phyloP scores from a whole-genome alignment of 192 early-diverging fungal species.

The Coemansia sp. region DNA sequence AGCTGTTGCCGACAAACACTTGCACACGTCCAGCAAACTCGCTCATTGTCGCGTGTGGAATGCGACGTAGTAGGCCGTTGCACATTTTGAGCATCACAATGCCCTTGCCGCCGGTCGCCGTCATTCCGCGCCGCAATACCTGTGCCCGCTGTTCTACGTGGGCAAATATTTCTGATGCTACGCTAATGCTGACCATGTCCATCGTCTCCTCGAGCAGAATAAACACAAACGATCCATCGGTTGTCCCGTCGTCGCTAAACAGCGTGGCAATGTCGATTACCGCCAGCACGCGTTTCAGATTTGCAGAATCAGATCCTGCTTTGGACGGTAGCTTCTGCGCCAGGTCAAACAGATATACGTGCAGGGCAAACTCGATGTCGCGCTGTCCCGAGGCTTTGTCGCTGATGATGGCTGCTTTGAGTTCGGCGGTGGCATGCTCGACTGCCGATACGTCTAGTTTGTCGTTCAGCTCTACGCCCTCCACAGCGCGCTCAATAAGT shows the following conservation, averaged over 20 bases:
- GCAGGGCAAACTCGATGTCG: constrained; percentile 34
- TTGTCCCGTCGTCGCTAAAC: constrained; percentile 21
- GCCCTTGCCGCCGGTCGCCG: constrained; percentile 78
- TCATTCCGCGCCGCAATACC: constrained; percentile 59
- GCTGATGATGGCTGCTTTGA: background rate
- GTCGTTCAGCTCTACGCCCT: background rate
- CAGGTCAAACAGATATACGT: constrained; percentile 30
- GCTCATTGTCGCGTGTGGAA: constrained; percentile 81
- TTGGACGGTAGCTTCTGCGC: constrained; percentile 15
- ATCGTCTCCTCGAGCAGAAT: constrained; percentile 41
- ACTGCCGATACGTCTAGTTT: background rate
- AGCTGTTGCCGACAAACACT: constrained; percentile 81
- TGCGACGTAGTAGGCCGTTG: constrained; percentile 84
- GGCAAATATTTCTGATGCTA: constrained; percentile 27
- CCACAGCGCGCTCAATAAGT: constrained; percentile 8
- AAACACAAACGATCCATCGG: constrained; percentile 37
- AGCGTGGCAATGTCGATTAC: constrained; percentile 31
- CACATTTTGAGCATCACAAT: constrained; percentile 79
- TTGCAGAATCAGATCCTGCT: background rate
- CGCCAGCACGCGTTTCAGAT: constrained; percentile 10
- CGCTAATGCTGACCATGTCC: constrained; percentile 36
- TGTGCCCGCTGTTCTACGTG: constrained; percentile 40
- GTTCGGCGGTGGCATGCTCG: constrained; percentile 7
- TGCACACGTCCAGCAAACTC: constrained; percentile 85
- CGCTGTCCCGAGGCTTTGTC: constrained; percentile 4